Conservation (phyloP, 345 rosid species). For the Lagerstroemia speciosa region DNA sequence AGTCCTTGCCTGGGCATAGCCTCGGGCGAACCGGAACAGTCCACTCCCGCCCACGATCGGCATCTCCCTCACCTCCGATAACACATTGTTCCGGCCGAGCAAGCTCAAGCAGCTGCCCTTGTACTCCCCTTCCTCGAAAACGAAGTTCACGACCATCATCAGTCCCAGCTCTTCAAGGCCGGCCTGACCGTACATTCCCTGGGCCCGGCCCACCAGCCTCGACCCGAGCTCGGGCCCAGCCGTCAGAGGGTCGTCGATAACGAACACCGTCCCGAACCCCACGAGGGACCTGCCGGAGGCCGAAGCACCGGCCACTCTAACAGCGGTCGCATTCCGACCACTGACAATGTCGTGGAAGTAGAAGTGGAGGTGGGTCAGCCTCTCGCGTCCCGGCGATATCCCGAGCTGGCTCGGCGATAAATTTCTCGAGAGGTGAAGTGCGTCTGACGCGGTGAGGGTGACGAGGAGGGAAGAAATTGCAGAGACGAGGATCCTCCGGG, state of each 20-base stretch:
- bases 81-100: slow-evolving; percentile 10
- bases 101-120: slow-evolving; percentile 14
- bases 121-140: slow-evolving; percentile 7
- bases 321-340: slow-evolving; percentile 7
- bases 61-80: slow-evolving; percentile 12
- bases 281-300: neutral
- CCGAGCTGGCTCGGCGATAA: neutral
- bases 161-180: slow-evolving; percentile 4
- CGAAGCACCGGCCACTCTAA: slow-evolving; percentile 2
- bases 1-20: slow-evolving; percentile 19
- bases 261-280: slow-evolving; percentile 8
- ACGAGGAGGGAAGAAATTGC: neutral
- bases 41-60: slow-evolving; percentile 19
- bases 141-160: slow-evolving; percentile 8
- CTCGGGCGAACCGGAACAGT: slow-evolving; percentile 17
- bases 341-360: slow-evolving; percentile 13
- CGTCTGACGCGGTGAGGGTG: neutral
- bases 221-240: slow-evolving; percentile 11
- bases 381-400: neutral
- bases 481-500: neutral
- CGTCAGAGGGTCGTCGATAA: slow-evolving; percentile 14
- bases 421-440: slow-evolving; percentile 1
- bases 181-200: slow-evolving; percentile 7
- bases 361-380: slow-evolving; percentile 16
- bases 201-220: slow-evolving; percentile 9